These are phyloP conservation scores for Xylaria castorea DNA, from an alignment of 495 filamentous ascomycete species.

Conservation along the genomic window DNA sequence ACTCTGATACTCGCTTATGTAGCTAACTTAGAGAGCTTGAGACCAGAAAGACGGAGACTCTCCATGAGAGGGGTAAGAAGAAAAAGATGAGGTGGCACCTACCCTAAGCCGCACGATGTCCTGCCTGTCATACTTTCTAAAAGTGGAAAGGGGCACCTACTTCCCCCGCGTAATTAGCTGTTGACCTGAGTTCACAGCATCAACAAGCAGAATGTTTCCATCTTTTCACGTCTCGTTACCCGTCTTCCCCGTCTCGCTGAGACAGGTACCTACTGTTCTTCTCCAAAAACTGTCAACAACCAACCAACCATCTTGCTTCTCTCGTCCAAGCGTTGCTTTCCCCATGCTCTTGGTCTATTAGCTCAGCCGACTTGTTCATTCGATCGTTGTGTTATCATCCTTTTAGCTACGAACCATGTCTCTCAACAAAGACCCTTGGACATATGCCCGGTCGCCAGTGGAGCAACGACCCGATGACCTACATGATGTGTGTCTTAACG, in stretches of 20 bases:
- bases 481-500: slow-evolving; percentile 40
- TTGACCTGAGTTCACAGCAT: not conserved
- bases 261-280: not conserved
- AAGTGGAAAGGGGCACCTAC: not conserved
- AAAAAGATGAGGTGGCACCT: not conserved
- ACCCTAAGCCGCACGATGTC: not conserved
- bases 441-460: slow-evolving; percentile 26
- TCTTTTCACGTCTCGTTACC: not conserved
- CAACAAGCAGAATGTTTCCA: not conserved
- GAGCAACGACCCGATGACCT: slow-evolving; percentile 35
- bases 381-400: slow-evolving; percentile 21
- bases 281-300: slow-evolving; percentile 18
- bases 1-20: not conserved
- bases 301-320: slow-evolving; percentile 29
- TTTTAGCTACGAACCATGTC: slow-evolving; percentile 31
- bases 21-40: not conserved
- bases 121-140: not conserved
- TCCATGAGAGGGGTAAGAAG: not conserved
- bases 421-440: slow-evolving; percentile 35
- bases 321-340: slow-evolving; percentile 33
- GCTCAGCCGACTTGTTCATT: slow-evolving; percentile 18
- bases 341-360: slow-evolving; percentile 32
- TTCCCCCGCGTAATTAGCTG: too few relatives aligned
- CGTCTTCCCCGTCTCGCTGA: not conserved
- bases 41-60: not conserved